Evolutionary conservation across 768 basidiomycete species (phyloP).

Genomic region (Pisolithus albus): DNA sequence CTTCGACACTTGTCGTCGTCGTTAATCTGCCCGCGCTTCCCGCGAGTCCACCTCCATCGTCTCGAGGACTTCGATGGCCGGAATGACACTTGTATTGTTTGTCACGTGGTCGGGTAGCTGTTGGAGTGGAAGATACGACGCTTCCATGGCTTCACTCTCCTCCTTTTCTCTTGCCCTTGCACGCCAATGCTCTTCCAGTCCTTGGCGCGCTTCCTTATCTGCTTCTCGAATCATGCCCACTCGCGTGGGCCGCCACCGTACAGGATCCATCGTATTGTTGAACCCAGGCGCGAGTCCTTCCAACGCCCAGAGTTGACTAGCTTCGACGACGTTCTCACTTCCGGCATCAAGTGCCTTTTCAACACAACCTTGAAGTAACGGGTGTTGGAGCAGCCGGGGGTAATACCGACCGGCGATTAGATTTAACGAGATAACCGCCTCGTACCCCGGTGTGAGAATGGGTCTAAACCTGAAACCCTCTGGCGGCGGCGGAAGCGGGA

Average conservation of each 20-base stretch:
- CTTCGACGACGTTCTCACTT: constrained; percentile 32
- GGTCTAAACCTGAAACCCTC: constrained; percentile 62
- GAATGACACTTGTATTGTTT: background rate
- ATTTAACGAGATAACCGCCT: constrained; percentile 61
- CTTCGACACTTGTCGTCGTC: background rate
- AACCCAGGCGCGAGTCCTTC: constrained; percentile 65
- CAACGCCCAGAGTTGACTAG: constrained; percentile 58
- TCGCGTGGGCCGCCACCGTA: constrained; percentile 45
- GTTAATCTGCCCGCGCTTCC: background rate
- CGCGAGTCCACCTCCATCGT: constrained; percentile 15
- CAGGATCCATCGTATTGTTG: constrained; percentile 66
- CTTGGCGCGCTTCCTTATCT: constrained; percentile 39
- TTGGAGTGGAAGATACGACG: constrained; percentile 11
- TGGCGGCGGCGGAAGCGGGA: constrained; percentile 57
- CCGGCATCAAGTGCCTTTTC: constrained; percentile 33
- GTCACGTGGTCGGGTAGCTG: background rate
- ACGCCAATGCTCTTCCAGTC: constrained; percentile 36
- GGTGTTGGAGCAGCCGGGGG: constrained; percentile 61
- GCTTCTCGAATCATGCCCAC: constrained; percentile 58
- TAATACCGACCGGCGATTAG: constrained; percentile 80
- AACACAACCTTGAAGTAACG: constrained; percentile 42
- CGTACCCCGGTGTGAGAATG: constrained; percentile 54
- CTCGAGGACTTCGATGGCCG: background rate
- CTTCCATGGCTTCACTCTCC: constrained; percentile 15
- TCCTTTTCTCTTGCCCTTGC: constrained; percentile 25